Evolutionary conservation across 1,284 basidiomycete species (phyloP), one percentile per base, ranked within the genome.

Genomic region (Irpex sp.): DNA sequence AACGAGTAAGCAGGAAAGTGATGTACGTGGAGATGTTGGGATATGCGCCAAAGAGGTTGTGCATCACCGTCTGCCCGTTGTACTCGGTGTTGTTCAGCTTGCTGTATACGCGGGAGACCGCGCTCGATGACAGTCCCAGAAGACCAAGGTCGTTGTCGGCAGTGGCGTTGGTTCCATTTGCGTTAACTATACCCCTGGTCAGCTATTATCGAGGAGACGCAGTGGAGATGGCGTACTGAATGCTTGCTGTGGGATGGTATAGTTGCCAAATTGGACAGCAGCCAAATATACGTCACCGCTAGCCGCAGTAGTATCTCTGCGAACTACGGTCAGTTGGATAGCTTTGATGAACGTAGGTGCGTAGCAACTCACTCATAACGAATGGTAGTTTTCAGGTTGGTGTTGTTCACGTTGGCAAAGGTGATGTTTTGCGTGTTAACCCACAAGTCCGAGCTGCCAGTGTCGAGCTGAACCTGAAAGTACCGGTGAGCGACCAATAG

Each of bases 1-100:
- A 47, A 15, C 62, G 62, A 13, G 59, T 15, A 1, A 64, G 40
- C 8, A 60, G 44, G 60, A 64, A 60, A 8, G 62, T 61, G 58
- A 64, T 60, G 48, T 47, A 57, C 21, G 17, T 55, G 15, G 59
- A 48, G n/a, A 11, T 40, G 13, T 44, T 34, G 15, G 62, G n/a
- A 21, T 61, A 19, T 48, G 52, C 38, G 38, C 37, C 37, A 54
- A 64, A 64, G 6, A 64, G 40, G 44, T 61, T 57, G 31, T 61
- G 13, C 54, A 63, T 31, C 9, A 59, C 38, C 7, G 57, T 31
- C 38, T 59, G 26, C 4, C 47, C 62, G 36, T 52, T 47, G 51
- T 15, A 59, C 11, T 8, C 21, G 5, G 57, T 37, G 8, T 54
- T 40, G 26, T 49, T 47, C 31, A 63, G 3, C 13, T 31, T n/a